phyloP scores from a whole-genome alignment of 805 yeast genomes.

The Nakazawaea ambrosiae region DNA sequence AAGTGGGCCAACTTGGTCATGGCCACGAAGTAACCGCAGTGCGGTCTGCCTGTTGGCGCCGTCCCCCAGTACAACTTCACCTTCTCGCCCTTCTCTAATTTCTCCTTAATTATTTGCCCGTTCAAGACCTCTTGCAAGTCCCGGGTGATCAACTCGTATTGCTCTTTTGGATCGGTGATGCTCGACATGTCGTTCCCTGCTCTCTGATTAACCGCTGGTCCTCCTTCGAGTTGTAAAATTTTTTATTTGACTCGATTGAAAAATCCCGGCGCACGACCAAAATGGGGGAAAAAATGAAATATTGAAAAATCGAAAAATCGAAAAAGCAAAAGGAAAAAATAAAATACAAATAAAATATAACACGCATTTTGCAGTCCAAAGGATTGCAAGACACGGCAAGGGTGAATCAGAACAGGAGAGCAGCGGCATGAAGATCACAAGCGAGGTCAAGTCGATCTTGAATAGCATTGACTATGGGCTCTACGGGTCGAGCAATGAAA shows the following conservation, averaged over 20 bases:
- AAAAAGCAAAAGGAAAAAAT: no score
- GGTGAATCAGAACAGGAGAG: no score
- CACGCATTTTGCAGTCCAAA: no score
- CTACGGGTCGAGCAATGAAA: neutral
- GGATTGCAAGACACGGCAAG: no score
- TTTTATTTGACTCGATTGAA: no score
- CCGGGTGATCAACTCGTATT: constrained; percentile 71
- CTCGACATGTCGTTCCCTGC: neutral
- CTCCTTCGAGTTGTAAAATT: neutral
- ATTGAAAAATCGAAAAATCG: no score
- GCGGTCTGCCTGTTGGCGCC: constrained; percentile 98
- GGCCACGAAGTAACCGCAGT: constrained; percentile 97
- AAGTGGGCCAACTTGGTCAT: constrained; percentile 96
- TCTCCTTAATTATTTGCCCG: constrained; percentile 77
- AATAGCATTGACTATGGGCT: no score
- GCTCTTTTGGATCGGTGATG: constrained; percentile 47
- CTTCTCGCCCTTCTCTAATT: constrained; percentile 74
- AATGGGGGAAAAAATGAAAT: no score
- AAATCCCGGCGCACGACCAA: neutral
- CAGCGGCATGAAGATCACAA: no score
- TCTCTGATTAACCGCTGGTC: neutral
- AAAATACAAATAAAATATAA: no score
- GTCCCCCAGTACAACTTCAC: constrained; percentile 96
- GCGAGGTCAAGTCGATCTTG: no score
- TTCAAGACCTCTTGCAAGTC: constrained; percentile 89